Base-by-base conservation (phyloP, 148 eudicot genomes). In the Camellia granthamiana region DNA sequence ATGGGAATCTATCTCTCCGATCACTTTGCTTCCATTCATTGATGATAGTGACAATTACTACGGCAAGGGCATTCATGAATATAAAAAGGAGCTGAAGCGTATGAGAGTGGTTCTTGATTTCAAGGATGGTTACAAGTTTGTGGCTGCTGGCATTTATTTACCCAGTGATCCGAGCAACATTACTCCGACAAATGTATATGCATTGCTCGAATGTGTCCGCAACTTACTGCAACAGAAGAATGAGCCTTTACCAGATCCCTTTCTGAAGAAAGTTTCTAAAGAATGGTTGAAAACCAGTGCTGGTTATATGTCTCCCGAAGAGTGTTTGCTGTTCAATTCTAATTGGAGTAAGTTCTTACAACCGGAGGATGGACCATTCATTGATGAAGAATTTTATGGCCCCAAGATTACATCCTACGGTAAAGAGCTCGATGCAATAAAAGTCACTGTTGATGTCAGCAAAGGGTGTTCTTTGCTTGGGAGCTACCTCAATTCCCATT, bases 301-400 rank as follows among this genome's bases (percentile, higher is more conserved):
- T 46, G 94, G 90, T 10, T 91, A 87, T 49, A 82, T 79, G 82
- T 60, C 81, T n/a, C 94, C 93, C 2, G n/a, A 83, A n/a, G 69
- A 86, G 77, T 87, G 92, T 66, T 41, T 91, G 83, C 78, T 91
- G 19, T 88, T 79, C 46, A 42, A 70, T 78, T 71, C 83, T 54
- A 14, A 78, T 10, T 81, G 84, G 84, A 68, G 2, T 16, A 21
- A 68, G 83, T 78, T 75, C 77, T 80, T 92, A 77, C 74, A 61
- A 16, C 59, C 47, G 47, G 55, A 81, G 43, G 97, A 92, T 77
- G 92, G 90, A 18, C 94, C 97, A 0, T 92, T 90, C 72, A 83
- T 92, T 60, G 97, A 91, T 76, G 90, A 86, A 80, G 83, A 66
- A 11, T 87, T 82, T 75, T 92, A 91, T 78, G 94, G 93, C 38